Evolutionary conservation across 768 basidiomycete species (phyloP), one percentile per base, ranked within the genome.

Genomic region (Cytidiella melzeri): DNA sequence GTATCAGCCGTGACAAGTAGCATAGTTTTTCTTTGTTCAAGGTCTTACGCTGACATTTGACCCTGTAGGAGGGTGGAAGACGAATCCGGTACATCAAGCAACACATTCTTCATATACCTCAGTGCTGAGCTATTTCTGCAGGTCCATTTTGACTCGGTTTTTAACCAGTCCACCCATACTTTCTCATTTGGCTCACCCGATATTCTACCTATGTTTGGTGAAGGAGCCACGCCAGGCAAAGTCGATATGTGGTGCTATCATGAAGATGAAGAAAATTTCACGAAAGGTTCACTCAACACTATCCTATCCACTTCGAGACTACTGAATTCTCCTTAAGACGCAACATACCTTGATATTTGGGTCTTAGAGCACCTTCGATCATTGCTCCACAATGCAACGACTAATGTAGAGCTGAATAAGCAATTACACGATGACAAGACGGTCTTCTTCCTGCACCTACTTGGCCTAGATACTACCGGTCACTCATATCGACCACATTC

Each of bases 151-250:
- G 90, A 93, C 64, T 90, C 88, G 1, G 80, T 92, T 12, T 89
- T 93, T 64, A 93, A 92, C 58, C 84, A 82, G 58, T 90, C 88
- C 2, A 76, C 73, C 34, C 69, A 75, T 19, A 88, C 88, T 0
- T 93, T 81, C 61, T 84, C 87, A 1, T 92, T 93, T 51, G 91
- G 91, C 1, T 87, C 85, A 2, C 91, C 91, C 0, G 91, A 93
- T 63, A 93, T 93, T 45, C 64, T 92, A 4, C 89, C 88, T 2
- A 92, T 93, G 84, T 93, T 93, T 57, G 69, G 79, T 6, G 73
- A 77, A n/a, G 87, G 87, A 15, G 86, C 88, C 1, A 72, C 73
- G 0, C 77, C 78, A 0, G 81, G 79, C 0, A 85, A 76, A 57
- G 87, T 93, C 1, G 72, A 76, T 40, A 80, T 80, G 28, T 92